Evolutionary conservation across 306 rosid species (phyloP).

Genomic region (Casuarina glauca): DNA sequence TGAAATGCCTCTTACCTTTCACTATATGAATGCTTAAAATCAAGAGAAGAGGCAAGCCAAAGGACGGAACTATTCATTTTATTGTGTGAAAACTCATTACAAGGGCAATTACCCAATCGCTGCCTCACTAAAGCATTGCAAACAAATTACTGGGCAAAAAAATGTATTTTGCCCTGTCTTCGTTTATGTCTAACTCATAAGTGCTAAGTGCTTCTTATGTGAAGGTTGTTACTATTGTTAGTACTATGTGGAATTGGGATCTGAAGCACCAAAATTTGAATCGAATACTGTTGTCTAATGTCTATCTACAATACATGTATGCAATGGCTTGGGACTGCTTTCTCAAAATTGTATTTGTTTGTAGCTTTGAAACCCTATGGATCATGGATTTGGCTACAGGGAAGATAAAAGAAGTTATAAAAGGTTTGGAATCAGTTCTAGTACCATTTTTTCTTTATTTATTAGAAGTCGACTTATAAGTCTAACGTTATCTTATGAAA

Average conservation of each 20-base stretch:
- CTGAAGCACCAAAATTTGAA: background rate
- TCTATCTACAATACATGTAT: slow-evolving; percentile 11
- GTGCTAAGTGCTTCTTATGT: background rate
- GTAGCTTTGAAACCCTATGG: slow-evolving; percentile 76
- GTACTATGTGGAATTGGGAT: background rate
- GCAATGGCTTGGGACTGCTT: slow-evolving; percentile 10
- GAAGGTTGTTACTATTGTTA: background rate
- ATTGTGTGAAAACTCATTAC: background rate
- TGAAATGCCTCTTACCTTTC: background rate
- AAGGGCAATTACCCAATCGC: background rate
- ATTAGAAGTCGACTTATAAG: slow-evolving; percentile 17
- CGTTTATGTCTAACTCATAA: no score
- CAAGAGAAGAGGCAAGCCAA: background rate
- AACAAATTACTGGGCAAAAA: background rate
- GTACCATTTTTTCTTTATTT: slow-evolving; percentile 16
- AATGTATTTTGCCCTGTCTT: background rate
- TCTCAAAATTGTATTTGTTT: slow-evolving; percentile 17
- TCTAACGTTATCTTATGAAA: slow-evolving; percentile 26
- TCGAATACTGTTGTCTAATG: background rate
- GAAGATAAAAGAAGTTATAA: slow-evolving; percentile 47
- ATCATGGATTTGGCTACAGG: slow-evolving; percentile 63
- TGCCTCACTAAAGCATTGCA: background rate
- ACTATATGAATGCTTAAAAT: background rate
- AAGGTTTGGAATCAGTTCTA: slow-evolving; percentile 49
- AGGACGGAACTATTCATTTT: background rate